phyloP scores from a whole-genome alignment of 2,329 filamentous ascomycete genomes.

The Exophiala alcalophila region DNA sequence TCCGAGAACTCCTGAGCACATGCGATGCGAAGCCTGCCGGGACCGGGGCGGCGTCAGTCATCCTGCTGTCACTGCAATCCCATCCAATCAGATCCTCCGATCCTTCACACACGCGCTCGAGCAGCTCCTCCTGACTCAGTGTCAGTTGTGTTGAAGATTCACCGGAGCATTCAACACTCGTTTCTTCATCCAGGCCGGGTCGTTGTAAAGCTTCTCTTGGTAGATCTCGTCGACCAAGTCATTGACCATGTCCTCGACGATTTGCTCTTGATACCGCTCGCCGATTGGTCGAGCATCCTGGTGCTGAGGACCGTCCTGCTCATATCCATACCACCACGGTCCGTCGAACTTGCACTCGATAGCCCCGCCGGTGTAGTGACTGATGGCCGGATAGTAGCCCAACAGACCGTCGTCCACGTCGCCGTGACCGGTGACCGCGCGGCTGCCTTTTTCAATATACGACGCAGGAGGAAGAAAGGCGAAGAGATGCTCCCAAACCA shows the following conservation, averaged over 20 bases:
- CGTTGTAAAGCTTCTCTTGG: constrained; percentile 46
- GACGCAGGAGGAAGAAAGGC: constrained; percentile 91
- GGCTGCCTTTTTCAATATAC: constrained; percentile 59
- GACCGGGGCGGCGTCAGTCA: no score
- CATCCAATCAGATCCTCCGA: constrained; percentile 2
- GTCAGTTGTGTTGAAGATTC: constrained; percentile 23
- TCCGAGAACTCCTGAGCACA: no score
- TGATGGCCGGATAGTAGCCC: constrained; percentile 92
- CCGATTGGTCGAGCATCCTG: constrained; percentile 56
- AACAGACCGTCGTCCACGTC: constrained; percentile 78
- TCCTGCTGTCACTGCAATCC: neutral
- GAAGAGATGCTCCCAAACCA: constrained; percentile 80
- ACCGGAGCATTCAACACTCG: constrained; percentile 24
- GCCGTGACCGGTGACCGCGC: constrained; percentile 44
- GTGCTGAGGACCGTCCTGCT: constrained; percentile 36
- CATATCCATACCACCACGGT: constrained; percentile 70
- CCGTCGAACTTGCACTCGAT: constrained; percentile 94
- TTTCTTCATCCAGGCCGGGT: constrained; percentile 30
- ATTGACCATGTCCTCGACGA: constrained; percentile 89
- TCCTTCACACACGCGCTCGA: constrained; percentile 1
- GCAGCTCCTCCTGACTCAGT: neutral
- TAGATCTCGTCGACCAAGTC: constrained; percentile 87
- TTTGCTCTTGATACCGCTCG: constrained; percentile 86
- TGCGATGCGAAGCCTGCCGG: no score
- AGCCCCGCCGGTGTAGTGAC: constrained; percentile 85